These are phyloP conservation scores for Psilocybe sp. DNA, from an alignment of 768 basidiomycete genomes.

Conservation along the genomic window DNA sequence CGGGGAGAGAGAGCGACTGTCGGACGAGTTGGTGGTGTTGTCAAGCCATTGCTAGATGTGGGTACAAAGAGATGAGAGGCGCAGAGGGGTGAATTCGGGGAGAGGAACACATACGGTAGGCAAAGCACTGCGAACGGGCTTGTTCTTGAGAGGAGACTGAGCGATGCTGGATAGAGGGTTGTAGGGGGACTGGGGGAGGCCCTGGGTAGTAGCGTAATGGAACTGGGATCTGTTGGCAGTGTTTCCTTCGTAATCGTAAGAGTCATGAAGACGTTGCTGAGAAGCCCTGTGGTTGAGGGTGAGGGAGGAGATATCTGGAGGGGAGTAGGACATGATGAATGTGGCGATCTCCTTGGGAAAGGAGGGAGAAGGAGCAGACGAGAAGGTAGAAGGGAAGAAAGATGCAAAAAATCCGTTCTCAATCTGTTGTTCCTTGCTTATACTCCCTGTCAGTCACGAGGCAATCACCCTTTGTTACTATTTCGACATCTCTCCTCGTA, in stretches of 20 bases:
- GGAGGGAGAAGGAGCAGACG: constrained; percentile 14
- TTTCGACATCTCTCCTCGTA: constrained; percentile 16
- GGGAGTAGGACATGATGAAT: constrained; percentile 73
- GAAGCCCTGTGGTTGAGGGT: constrained; percentile 59
- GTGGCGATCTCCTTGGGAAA: constrained; percentile 4
- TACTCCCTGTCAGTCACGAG: constrained; percentile 1
- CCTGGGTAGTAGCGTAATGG: constrained; percentile 66
- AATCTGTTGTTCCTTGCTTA: constrained; percentile 31
- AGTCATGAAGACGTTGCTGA: constrained; percentile 81
- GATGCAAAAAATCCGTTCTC: constrained; percentile 13
- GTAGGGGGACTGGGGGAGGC: constrained; percentile 54
- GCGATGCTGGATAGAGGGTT: constrained; percentile 53
- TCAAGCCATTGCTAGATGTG: constrained; percentile 82
- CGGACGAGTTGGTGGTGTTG: constrained; percentile 45
- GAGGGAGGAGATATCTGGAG: constrained; percentile 77
- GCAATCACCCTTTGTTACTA: constrained; percentile 5
- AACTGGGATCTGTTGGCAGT: constrained; percentile 55
- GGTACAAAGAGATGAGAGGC: constrained; percentile 15
- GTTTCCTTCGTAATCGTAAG: constrained; percentile 79
- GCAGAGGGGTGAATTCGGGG: constrained; percentile 14
- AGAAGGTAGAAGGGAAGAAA: constrained; percentile 23
- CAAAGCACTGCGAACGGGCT: constrained; percentile 65
- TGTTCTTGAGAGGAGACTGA: constrained; percentile 75
- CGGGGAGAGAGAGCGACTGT: constrained; percentile 79
- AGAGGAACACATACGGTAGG: constrained; percentile 58